Conservation (phyloP, 1,139 yeast genomes). For the Meyerozyma sp. region DNA sequence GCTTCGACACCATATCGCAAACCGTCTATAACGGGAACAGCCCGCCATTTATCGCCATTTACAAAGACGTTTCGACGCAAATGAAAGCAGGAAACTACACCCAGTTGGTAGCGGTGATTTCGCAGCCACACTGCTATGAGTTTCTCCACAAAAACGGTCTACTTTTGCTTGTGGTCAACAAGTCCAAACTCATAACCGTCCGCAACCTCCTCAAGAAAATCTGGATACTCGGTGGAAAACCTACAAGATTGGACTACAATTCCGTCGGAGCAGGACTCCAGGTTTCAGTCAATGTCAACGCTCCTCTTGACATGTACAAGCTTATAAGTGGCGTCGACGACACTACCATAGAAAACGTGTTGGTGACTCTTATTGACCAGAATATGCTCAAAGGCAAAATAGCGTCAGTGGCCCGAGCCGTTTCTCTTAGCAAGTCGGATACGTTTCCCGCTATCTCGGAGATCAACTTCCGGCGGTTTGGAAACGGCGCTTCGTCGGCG, state of each 20-base stretch:
- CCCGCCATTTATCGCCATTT: conserved; percentile 30
- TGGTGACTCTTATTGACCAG: conserved; percentile 48
- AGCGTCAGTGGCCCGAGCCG: conserved; percentile 35
- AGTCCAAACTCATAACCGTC: conserved; percentile 37
- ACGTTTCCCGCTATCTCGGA: conserved; percentile 44
- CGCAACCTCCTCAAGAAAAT: conserved; percentile 39
- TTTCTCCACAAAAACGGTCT: conserved; percentile 33
- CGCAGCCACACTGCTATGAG: conserved; percentile 18
- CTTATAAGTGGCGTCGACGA: conserved; percentile 19
- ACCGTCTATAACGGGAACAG: conserved; percentile 12
- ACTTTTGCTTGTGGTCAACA: conserved; percentile 32
- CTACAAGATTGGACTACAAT: conserved; percentile 26
- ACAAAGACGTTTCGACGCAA: conserved; percentile 28
- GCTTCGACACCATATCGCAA: conserved; percentile 19
- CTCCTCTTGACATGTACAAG: conserved; percentile 1
- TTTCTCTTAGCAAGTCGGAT: conserved; percentile 45
- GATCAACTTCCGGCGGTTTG: conserved; percentile 24
- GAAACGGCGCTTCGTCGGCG: conserved; percentile 7
- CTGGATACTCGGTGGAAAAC: conserved; percentile 26
- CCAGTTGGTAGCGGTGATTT: conserved; percentile 25
- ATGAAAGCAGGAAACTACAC: conserved; percentile 38
- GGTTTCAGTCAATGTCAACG: conserved; percentile 7
- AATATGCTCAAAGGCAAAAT: conserved; percentile 50
- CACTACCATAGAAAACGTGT: conserved; percentile 39
- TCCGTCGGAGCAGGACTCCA: conserved; percentile 17